Evolutionary conservation across 345 rosid genomes (phyloP), one percentile per base, ranked within the genome.

Genomic region (Lepidium didymum): DNA sequence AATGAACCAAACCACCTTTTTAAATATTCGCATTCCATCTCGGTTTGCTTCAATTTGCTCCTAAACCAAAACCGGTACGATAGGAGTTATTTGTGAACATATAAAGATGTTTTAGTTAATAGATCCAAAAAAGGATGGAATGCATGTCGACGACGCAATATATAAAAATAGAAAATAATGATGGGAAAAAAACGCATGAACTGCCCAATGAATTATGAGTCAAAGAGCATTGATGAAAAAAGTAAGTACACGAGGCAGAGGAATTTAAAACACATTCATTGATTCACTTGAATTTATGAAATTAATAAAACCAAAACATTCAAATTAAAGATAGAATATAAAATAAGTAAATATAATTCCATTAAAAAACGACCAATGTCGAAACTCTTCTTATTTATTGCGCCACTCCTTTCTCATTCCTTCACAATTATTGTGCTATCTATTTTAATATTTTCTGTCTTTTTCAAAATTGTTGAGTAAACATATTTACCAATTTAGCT

Each of bases 11-110:
- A 94, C 94, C 99, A 89, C 72, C 97, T 82, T 82, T 88, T 94
- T 68, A 94, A 64, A 76, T 87, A 87, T 78, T 91, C 96, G 36
- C 97, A 94, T 75, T 94, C 99, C 83, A 90, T 82, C 71, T 91
- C 99, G 14, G 96, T 94, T 77, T 94, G 99, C 79, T 91, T 94
- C 79, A 88, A 64, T 81, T 94, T 94, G 83, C 96, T 87, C 91
- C 99, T 94, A 79, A n/a, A 31, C 53, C 53, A 37, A 55, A 8
- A 14, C 19, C 0, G 50, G 8, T 1, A 43, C 19, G 47, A 10
- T 19, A 21, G 11, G 27, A 40, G 29, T 50, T 61, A 60, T 27
- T 45, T 49, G 21, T 18, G 29, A 12, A 56, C 5, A 64, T 15
- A 5, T 1, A 1, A 2, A 25, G 3, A 1, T 25, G 1, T 25